Evolutionary conservation across 179 eudicot genomes (phyloP).

Genomic region (Beta corolliflora): DNA sequence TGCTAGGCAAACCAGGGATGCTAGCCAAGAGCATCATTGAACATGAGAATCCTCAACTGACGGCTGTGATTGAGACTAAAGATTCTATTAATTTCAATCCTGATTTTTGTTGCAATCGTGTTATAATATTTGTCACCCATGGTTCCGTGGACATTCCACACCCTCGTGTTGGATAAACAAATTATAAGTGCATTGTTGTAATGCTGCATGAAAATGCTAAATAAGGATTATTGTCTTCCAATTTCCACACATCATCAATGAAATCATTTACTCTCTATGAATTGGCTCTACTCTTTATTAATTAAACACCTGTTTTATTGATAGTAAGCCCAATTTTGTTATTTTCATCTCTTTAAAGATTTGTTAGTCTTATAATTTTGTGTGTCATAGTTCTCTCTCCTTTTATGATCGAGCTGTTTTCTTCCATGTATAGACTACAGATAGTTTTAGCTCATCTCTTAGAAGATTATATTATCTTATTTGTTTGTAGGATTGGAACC

Average conservation of each 20-base stretch:
- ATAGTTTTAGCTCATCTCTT: too few relatives aligned
- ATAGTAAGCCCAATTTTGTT: too few relatives aligned
- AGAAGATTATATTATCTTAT: too few relatives aligned
- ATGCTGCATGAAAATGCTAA: not conserved
- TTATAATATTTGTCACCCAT: not conserved
- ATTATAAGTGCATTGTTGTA: not conserved
- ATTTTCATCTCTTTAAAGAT: too few relatives aligned
- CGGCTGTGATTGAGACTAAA: conserved; percentile 8
- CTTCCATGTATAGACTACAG: too few relatives aligned
- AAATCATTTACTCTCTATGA: not conserved
- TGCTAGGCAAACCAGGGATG: not conserved
- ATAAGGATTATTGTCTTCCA: not conserved
- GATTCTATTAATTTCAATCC: not conserved
- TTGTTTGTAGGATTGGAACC: too few relatives aligned
- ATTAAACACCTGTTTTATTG: too few relatives aligned
- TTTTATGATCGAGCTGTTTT: too few relatives aligned
- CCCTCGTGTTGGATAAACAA: conserved; percentile 4
- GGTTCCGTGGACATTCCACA: conserved; percentile 14
- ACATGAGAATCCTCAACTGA: not conserved
- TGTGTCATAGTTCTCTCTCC: too few relatives aligned
- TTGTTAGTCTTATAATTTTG: too few relatives aligned
- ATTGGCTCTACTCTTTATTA: too few relatives aligned
- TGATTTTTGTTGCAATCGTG: conserved; percentile 19
- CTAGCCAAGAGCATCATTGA: conserved; percentile 13
- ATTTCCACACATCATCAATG: not conserved